Percentiles rank a stretch among this genome's conserved stretches.
Conservation (phyloP, 331 rosid species). For the Quercus tomentella region DNA sequence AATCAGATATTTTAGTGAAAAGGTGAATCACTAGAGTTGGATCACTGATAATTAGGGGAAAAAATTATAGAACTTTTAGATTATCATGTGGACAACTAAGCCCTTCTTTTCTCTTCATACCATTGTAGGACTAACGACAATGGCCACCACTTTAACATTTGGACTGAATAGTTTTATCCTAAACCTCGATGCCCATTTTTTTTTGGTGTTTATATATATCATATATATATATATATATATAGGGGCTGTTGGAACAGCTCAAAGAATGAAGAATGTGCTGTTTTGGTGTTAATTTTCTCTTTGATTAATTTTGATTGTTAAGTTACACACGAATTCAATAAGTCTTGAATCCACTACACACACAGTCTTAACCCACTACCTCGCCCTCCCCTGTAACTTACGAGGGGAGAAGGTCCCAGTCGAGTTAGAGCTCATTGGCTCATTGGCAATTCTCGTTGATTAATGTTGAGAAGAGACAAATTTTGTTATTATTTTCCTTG, state of each 20-base stretch:
- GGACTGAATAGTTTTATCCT: neutral
- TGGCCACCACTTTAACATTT: neutral
- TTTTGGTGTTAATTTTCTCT: neutral
- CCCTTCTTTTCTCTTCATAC: neutral
- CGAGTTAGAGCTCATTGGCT: too few species aligned
- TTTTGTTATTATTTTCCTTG: conserved; percentile 6
- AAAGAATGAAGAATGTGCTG: neutral
- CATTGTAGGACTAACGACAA: neutral
- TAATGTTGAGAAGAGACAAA: neutral
- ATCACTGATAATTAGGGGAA: neutral
- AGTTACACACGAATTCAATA: too few species aligned
- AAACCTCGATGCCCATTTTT: neutral
- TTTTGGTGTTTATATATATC: too few species aligned
- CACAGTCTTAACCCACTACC: too few species aligned
- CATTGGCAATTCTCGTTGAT: too few species aligned
- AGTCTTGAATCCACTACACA: too few species aligned
- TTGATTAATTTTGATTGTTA: too few species aligned
- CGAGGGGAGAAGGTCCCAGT: too few species aligned
- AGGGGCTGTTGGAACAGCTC: neutral
- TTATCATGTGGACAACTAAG: neutral
- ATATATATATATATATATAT: too few species aligned
- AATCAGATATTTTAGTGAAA: neutral
- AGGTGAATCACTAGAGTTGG: neutral
- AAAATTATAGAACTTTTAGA: neutral
- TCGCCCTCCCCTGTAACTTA: too few species aligned